phyloP scores from a whole-genome alignment of 1,284 basidiomycete species.

The Lignosus rhinocerotis region DNA sequence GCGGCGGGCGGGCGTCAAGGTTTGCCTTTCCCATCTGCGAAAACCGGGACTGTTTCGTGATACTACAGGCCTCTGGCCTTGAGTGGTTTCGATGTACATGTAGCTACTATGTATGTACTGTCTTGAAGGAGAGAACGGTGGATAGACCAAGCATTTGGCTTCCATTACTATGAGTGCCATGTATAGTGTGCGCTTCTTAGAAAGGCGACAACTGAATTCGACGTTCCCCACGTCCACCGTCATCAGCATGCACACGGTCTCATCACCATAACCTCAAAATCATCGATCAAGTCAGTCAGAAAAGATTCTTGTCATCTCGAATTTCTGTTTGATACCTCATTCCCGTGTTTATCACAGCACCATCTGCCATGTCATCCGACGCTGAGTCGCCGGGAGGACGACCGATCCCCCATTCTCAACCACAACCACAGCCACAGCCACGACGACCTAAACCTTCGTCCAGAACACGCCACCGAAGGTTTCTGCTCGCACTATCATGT shows the following conservation, averaged over 20 bases:
- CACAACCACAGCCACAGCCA: not conserved
- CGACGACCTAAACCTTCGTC: too few species aligned
- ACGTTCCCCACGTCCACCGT: not conserved
- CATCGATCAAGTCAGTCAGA: not conserved
- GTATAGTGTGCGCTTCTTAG: not conserved
- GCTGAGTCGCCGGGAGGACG: too few species aligned
- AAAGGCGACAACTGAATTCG: not conserved
- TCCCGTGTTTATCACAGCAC: not conserved
- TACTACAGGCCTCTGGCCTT: too few species aligned
- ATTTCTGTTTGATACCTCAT: not conserved
- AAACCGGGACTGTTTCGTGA: too few species aligned
- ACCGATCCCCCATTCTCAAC: too few species aligned
- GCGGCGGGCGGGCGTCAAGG: too few species aligned
- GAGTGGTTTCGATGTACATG: too few species aligned
- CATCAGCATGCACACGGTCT: not conserved
- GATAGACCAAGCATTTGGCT: not conserved
- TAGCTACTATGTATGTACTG: too few species aligned
- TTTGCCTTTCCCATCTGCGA: too few species aligned
- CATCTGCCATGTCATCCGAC: constrained; percentile 3
- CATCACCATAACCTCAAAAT: not conserved
- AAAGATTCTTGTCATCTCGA: not conserved
- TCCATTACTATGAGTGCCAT: not conserved
- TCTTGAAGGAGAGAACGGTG: not conserved
- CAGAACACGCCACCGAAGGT: not conserved
- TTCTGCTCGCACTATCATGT: constrained; percentile 4